phyloP scores from a whole-genome alignment of 306 rosid species.

The Potentilla sterilis region DNA sequence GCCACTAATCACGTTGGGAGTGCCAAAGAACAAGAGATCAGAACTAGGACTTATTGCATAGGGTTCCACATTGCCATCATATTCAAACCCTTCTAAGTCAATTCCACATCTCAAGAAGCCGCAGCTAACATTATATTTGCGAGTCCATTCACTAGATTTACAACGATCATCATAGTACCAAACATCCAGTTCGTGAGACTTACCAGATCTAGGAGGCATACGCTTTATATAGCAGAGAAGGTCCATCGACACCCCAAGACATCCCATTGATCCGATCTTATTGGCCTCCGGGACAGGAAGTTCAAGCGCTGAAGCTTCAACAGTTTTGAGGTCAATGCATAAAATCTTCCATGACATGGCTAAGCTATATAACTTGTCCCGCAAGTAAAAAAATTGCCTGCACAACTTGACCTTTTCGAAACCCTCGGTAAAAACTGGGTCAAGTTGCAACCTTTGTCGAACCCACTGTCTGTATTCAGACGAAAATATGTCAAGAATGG shows the following conservation, averaged over 20 bases:
- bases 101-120: not conserved
- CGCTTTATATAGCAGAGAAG: not conserved
- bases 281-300: not conserved
- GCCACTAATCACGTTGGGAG: not conserved
- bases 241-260: constrained; percentile 10
- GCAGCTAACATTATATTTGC: not conserved
- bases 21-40: not conserved
- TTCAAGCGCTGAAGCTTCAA: not conserved
- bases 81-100: not conserved
- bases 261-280: not conserved
- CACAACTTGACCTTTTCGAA: not conserved
- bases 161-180: not conserved
- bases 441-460: not conserved
- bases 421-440: not conserved
- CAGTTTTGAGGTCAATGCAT: not conserved
- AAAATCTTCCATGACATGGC: not conserved
- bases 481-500: not conserved
- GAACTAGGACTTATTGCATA: constrained; percentile 4
- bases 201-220: not conserved
- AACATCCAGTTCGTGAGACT: not conserved
- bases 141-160: not conserved
- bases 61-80: not conserved
- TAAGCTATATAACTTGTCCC: not conserved
- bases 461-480: not conserved
- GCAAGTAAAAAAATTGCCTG: not conserved